Evolutionary conservation across 2,329 filamentous ascomycete species (phyloP).

Genomic region (Teratosphaeria viscida): DNA sequence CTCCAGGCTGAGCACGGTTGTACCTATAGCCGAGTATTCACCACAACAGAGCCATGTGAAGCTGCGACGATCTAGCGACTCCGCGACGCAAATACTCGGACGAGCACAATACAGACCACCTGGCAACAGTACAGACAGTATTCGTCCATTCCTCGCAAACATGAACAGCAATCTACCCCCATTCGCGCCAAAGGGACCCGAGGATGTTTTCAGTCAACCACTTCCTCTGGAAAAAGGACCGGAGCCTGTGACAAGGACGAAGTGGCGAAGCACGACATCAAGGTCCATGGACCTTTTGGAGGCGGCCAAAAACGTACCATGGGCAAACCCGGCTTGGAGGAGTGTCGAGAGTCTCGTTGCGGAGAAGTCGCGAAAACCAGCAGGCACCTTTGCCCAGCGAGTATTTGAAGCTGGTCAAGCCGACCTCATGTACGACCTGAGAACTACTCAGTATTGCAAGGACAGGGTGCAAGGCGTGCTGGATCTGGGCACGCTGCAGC

Average conservation of each 20-base stretch:
- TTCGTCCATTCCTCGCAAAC: neutral
- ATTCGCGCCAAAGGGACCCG: constrained; percentile 2
- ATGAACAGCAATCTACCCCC: neutral
- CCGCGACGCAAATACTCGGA: neutral
- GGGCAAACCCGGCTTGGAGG: neutral
- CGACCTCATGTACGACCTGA: constrained; percentile 11
- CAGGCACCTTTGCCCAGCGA: constrained; percentile 10
- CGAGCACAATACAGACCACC: neutral
- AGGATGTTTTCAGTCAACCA: neutral
- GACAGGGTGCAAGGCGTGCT: constrained; percentile 9
- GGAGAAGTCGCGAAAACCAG: neutral
- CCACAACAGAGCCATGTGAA: neutral
- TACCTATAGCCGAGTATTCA: neutral
- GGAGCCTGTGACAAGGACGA: neutral
- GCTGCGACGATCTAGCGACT: neutral
- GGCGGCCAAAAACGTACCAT: neutral
- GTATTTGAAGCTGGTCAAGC: constrained; percentile 13
- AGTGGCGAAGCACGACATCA: neutral
- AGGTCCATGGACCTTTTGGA: constrained; percentile 4
- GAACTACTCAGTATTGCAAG: constrained; percentile 5
- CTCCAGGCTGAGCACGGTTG: neutral
- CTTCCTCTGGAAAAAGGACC: neutral
- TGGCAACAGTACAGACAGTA: neutral
- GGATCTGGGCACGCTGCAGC: constrained; percentile 11
- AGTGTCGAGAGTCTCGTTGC: neutral